Evolutionary conservation across 2,329 filamentous ascomycete genomes (phyloP).

Genomic region (Neopestalotiopsis clavispora): DNA sequence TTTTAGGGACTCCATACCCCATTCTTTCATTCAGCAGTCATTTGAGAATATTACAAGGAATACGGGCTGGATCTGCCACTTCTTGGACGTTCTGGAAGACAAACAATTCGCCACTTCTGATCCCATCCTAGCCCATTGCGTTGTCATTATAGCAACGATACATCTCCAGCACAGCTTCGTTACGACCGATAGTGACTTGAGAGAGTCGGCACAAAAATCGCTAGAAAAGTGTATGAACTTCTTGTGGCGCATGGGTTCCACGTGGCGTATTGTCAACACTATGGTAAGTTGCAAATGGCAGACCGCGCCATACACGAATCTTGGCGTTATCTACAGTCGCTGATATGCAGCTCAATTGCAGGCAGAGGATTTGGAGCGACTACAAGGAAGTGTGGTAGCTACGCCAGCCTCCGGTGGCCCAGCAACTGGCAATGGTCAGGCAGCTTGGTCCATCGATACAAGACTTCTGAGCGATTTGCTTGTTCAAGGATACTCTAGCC

Average conservation of each 20-base stretch:
- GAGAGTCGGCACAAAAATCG: not conserved
- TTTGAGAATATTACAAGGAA: not conserved
- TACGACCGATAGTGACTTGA: not conserved
- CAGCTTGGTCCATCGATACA: not conserved
- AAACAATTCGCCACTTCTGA: not conserved
- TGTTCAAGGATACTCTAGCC: not conserved
- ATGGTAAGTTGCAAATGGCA: not conserved
- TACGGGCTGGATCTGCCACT: constrained; percentile 2
- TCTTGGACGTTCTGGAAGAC: not conserved
- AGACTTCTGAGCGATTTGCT: not conserved
- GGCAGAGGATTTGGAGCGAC: not conserved
- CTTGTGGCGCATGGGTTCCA: not conserved
- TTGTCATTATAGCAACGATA: not conserved
- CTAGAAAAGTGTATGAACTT: not conserved
- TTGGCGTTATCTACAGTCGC: not conserved
- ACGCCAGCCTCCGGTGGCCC: not conserved
- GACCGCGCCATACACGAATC: too few species aligned
- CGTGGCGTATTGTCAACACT: not conserved
- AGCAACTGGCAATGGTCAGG: not conserved
- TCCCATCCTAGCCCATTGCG: not conserved
- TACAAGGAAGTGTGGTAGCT: not conserved
- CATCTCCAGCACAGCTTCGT: constrained; percentile 5
- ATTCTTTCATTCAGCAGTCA: not conserved
- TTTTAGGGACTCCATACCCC: not conserved
- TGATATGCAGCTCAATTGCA: not conserved